Evolutionary conservation across 1,139 yeast species (phyloP).

Genomic region (Debaryomycetaceae sp.): DNA sequence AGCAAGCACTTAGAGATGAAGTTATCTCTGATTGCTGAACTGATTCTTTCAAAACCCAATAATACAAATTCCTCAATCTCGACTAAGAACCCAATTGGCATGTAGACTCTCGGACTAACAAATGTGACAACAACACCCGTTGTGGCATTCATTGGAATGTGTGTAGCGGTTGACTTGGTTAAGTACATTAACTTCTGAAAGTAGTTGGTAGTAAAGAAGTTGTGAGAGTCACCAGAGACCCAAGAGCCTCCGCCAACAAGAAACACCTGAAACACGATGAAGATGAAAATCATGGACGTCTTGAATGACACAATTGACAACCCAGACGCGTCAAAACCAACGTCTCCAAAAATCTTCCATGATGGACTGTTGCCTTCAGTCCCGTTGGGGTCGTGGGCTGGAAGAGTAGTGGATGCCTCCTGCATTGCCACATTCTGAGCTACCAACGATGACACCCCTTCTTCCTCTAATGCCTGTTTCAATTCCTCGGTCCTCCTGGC

Average conservation of each 20-base stretch:
- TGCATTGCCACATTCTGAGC: constrained; percentile 51
- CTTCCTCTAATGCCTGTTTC: constrained; percentile 85
- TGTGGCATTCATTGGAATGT: constrained; percentile 35
- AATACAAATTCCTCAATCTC: constrained; percentile 63
- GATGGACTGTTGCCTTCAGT: too few relatives aligned
- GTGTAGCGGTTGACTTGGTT: constrained; percentile 37
- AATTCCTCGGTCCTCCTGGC: constrained; percentile 83
- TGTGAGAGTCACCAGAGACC: constrained; percentile 36
- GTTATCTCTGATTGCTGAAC: constrained; percentile 76
- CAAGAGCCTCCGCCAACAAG: constrained; percentile 75
- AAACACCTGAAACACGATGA: constrained; percentile 69
- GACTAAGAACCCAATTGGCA: constrained; percentile 61
- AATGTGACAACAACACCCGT: constrained; percentile 63
- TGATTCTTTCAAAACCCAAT: constrained; percentile 51
- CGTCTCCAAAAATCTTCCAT: constrained; percentile 22
- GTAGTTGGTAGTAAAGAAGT: constrained; percentile 23
- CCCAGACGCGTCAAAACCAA: constrained; percentile 8
- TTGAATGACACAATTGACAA: constrained; percentile 56
- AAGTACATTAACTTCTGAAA: too few relatives aligned
- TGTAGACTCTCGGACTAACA: constrained; percentile 62
- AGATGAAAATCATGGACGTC: constrained; percentile 61
- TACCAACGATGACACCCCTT: constrained; percentile 75
- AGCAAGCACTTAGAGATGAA: constrained; percentile 75
- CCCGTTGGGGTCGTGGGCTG: constrained; percentile 18
- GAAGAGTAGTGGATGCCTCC: constrained; percentile 20